A percentile compares a stretch with the other conserved stretches of the same genome.
Evolutionary conservation across 495 filamentous ascomycete species (phyloP).

Genomic region (Monascus purpureus): DNA sequence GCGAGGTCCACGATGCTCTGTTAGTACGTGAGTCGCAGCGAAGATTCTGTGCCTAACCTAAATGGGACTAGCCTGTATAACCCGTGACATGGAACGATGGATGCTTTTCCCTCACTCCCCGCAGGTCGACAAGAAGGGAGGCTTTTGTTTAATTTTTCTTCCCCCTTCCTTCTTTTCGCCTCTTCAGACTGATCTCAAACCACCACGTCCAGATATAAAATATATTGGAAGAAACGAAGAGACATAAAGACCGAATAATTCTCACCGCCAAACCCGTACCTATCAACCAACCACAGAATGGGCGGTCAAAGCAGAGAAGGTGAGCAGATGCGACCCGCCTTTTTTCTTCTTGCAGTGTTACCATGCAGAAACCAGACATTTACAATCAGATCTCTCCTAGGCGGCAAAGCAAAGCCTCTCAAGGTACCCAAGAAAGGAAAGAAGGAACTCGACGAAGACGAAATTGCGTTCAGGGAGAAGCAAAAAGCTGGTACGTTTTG

Average conservation of each 20-base stretch:
- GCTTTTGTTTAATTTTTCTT: no score
- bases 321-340: slow-evolving; percentile 8
- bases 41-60: slow-evolving; percentile 9
- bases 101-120: not conserved
- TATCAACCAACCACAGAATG: slow-evolving; percentile 38
- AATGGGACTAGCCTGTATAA: slow-evolving; percentile 4
- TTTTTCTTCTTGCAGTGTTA: not conserved
- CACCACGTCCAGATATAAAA: not conserved
- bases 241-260: no score
- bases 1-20: no score
- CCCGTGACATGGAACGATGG: not conserved
- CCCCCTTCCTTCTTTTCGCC: no score
- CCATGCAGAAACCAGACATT: not conserved
- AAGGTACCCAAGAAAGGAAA: slow-evolving; percentile 67
- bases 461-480: slow-evolving; percentile 61
- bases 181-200: no score
- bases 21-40: no score
- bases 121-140: not conserved
- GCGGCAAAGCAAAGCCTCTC: slow-evolving; percentile 75
- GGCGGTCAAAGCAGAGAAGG: slow-evolving; percentile 58
- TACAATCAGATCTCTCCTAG: slow-evolving; percentile 21
- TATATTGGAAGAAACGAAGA: not conserved
- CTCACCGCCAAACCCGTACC: no score
- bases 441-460: slow-evolving; percentile 65
- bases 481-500: slow-evolving; percentile 48